Evolutionary conservation across 257 asterid genomes (phyloP), one percentile per base, ranked within the genome.

Genomic region (Orobanche coerulescens): DNA sequence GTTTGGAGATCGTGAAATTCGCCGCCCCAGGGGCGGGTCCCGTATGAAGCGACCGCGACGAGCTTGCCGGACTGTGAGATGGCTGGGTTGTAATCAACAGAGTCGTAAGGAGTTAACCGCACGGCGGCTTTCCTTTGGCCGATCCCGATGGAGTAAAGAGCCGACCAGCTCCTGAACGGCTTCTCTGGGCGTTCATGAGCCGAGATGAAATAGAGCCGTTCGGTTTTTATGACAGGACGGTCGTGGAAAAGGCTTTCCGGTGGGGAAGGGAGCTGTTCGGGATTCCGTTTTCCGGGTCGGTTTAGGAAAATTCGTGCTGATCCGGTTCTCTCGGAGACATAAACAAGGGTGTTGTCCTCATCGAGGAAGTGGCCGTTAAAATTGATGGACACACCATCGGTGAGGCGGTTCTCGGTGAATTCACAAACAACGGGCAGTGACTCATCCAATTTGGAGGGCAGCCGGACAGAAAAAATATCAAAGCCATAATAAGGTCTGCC

Each of bases 11-110:
- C 82, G 19, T 67, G 82, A 42, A 87, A 90, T 43, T 90, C 92
- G 0, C 95, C 90, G 0, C 70, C 75, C 96, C 96, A 87, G 0
- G 62, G 46, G 1, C 82, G 82, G 3, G 75, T 4, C 11, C 87
- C 90, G 5, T 82, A 84, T 0, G 90, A 84, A 0, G 95, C 95
- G 12, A 90, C 95, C 2, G 95, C 97, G 4, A 90, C 49, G 2
- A 81, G 65, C 43, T 76, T 78, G 6, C 95, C 95, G 1, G 84
- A 82, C 3, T 62, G 68, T 0, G 95, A 90, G 54, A 84, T 11
- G 5, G 93, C 76, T 0, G 94, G 94, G 73, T 95, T 87, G 73
- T 65, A 90, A 79, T 87, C 97, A 7, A 70, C 90, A 5, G 46
- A 73, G 15, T 74, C 84, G 18, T 49, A 19, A 9, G 95, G 95